Conservation (phyloP, 768 basidiomycete species). For the Lactarius evosmus region DNA sequence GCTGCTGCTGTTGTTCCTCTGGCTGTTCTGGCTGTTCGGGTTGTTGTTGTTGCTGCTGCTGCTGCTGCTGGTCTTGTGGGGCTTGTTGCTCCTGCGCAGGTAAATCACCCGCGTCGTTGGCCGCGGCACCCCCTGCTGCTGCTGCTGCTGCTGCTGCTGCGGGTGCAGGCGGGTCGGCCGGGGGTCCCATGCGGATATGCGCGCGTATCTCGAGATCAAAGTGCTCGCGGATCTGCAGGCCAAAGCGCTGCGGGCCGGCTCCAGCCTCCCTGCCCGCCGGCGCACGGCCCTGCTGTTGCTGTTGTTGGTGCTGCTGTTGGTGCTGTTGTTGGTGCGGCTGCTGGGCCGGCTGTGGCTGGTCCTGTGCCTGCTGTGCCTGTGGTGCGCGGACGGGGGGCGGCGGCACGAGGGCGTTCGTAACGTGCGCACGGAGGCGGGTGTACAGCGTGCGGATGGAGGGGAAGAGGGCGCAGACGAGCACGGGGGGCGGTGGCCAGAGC, state of each 20-base stretch:
- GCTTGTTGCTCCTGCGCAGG: neutral
- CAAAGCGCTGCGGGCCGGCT: slow-evolving; percentile 30
- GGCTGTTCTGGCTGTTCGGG: slow-evolving; percentile 13
- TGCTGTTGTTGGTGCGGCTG: neutral
- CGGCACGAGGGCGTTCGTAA: slow-evolving; percentile 31
- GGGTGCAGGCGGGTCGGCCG: neutral
- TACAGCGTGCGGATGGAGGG: slow-evolving; percentile 34
- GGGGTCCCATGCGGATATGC: neutral
- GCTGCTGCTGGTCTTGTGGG: too few relatives aligned
- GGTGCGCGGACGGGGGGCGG: slow-evolving; percentile 1
- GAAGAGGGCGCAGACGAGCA: slow-evolving; percentile 33
- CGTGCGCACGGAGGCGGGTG: slow-evolving; percentile 22
- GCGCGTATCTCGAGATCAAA: slow-evolving; percentile 21
- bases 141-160: neutral
- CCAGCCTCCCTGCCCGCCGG: neutral
- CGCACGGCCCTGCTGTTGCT: neutral
- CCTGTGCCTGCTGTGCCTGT: neutral
- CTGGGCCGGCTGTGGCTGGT: neutral
- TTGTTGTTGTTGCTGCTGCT: neutral
- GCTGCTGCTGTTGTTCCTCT: neutral
- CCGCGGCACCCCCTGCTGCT: neutral
- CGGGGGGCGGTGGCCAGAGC: slow-evolving; percentile 38
- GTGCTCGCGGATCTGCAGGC: slow-evolving; percentile 28
- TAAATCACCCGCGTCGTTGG: neutral
- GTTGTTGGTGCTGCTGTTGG: neutral